Evolutionary conservation across 75 land plant species (phyloP).

Genomic region (Picea sitchensis): DNA sequence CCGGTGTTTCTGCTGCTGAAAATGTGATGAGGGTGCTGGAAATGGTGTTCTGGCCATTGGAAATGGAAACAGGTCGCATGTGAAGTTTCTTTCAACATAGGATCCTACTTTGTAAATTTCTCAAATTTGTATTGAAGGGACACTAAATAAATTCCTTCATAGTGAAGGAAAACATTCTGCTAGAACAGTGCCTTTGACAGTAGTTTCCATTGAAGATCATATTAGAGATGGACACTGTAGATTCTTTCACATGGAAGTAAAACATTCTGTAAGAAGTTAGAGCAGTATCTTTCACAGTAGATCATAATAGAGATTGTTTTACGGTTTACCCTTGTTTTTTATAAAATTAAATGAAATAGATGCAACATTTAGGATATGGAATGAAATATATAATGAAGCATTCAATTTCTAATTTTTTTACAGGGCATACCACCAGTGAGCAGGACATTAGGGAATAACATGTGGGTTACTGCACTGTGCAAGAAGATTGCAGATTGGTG

Average conservation of each 20-base stretch:
- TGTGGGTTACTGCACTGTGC: slow-evolving; percentile 72
- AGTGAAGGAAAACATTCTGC: neutral
- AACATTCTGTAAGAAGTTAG: neutral
- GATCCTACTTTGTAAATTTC: neutral
- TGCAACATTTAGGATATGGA: neutral
- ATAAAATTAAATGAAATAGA: neutral
- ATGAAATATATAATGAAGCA: neutral
- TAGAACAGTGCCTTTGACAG: neutral
- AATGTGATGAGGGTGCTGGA: too few species aligned
- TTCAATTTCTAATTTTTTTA: neutral
- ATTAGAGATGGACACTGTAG: neutral
- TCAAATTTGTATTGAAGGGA: too few species aligned
- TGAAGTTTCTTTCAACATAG: neutral
- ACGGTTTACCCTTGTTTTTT: neutral
- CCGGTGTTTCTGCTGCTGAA: too few species aligned
- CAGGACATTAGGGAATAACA: slow-evolving; percentile 48
- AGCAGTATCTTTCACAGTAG: too few species aligned
- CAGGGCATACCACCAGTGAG: slow-evolving; percentile 87
- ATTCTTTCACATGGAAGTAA: neutral
- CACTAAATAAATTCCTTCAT: neutral
- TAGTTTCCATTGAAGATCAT: neutral
- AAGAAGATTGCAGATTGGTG: slow-evolving; percentile 82
- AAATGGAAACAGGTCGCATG: neutral
- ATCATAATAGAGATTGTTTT: neutral
- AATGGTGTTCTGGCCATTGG: too few species aligned